Conservation (phyloP, 176 grass and related monocot species). For the Urochloa ruziziensis region DNA sequence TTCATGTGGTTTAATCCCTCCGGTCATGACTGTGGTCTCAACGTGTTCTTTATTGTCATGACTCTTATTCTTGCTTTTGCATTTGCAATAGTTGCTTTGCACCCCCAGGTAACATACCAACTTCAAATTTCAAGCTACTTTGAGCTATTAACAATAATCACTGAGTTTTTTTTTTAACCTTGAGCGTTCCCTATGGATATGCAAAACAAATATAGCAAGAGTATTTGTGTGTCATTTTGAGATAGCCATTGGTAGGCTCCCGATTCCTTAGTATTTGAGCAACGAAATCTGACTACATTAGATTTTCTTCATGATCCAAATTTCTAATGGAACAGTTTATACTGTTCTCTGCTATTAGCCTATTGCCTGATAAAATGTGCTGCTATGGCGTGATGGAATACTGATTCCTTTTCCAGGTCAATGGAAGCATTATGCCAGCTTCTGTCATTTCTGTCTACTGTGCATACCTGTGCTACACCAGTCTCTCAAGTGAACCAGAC, state of each 20-base stretch:
- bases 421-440: constrained; percentile 88
- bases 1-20: constrained; percentile 98
- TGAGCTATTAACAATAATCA: not conserved
- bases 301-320: not conserved
- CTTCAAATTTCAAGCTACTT: not conserved
- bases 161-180: not conserved
- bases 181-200: not conserved
- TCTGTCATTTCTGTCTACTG: constrained; percentile 84
- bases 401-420: constrained; percentile 51
- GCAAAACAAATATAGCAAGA: not conserved
- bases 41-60: constrained; percentile 89
- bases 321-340: not conserved
- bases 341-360: not conserved
- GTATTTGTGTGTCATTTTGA: not conserved
- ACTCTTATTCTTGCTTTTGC: constrained; percentile 94
- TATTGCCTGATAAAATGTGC: not conserved
- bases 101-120: constrained; percentile 64
- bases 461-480: constrained; percentile 82
- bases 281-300: not conserved
- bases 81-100: constrained; percentile 82
- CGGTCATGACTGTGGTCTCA: constrained; percentile 86
- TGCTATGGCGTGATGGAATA: constrained; percentile 14
- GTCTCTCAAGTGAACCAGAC: constrained; percentile 80
- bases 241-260: not conserved
- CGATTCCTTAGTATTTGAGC: not conserved